Conservation (phyloP, 2,329 filamentous ascomycete species). For the Penicillium italicum region DNA sequence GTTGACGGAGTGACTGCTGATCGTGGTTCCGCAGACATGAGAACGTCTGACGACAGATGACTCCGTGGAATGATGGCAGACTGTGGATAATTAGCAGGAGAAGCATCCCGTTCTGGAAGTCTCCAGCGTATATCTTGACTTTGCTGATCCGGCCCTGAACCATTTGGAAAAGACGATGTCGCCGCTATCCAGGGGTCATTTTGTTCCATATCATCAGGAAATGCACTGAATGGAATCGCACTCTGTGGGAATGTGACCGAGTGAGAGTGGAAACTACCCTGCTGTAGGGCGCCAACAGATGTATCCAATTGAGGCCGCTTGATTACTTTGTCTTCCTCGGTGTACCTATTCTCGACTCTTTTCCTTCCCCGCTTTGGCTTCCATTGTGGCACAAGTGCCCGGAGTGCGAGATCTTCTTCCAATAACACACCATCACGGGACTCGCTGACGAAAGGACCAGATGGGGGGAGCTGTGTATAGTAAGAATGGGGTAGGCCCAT, state of each 20-base stretch:
- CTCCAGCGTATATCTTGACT: constrained; percentile 44
- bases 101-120: constrained; percentile 55
- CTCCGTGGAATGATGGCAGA: constrained; percentile 67
- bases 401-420: constrained; percentile 84
- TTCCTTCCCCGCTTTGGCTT: constrained; percentile 60
- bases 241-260: constrained; percentile 51
- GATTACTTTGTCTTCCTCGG: constrained; percentile 52
- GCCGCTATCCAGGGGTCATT: constrained; percentile 39
- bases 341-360: constrained; percentile 59
- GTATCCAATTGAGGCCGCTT: constrained; percentile 63
- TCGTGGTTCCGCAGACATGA: constrained; percentile 55
- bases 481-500: constrained; percentile 74
- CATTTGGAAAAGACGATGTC: constrained; percentile 43
- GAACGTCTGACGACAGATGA: constrained; percentile 31
- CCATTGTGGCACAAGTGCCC: constrained; percentile 75
- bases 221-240: constrained; percentile 51
- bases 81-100: constrained; percentile 69
- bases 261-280: constrained; percentile 39
- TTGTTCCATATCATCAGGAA: constrained; percentile 53
- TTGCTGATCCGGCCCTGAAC: constrained; percentile 25
- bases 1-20: constrained; percentile 68
- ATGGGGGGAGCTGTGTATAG: constrained; percentile 69
- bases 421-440: constrained; percentile 76
- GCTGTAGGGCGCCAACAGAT: constrained; percentile 47
- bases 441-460: constrained; percentile 59